phyloP scores from a whole-genome alignment of 257 asterid genomes.

The Rehmannia glutinosa region DNA sequence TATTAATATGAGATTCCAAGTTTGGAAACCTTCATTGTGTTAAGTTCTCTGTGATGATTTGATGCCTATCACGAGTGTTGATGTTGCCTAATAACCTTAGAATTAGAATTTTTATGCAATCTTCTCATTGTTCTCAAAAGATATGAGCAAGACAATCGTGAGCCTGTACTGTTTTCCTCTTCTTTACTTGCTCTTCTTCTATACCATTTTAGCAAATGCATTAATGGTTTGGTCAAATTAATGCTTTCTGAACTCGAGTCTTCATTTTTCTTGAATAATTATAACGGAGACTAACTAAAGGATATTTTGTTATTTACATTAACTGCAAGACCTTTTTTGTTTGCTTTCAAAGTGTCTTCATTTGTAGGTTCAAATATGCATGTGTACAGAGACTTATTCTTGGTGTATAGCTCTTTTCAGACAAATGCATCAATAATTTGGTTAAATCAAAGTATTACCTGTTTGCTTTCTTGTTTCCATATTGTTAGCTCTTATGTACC shows the following conservation, averaged over 20 bases:
- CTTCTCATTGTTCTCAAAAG: not conserved
- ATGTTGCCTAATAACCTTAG: slow-evolving; percentile 8
- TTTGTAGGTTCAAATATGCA: not conserved
- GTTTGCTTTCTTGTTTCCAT: not conserved
- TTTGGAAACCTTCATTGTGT: not conserved
- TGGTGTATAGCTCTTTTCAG: not conserved
- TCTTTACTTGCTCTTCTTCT: too few relatives aligned
- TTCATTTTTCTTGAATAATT: not conserved
- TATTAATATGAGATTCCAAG: not conserved
- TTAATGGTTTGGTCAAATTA: not conserved
- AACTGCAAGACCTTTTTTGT: not conserved
- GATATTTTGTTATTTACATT: not conserved
- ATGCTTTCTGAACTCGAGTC: not conserved
- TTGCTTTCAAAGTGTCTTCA: not conserved
- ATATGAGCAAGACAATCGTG: not conserved
- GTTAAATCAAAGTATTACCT: not conserved
- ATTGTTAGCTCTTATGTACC: not conserved
- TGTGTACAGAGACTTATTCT: not conserved
- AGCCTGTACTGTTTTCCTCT: not conserved
- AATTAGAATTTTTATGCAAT: not conserved
- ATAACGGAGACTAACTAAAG: not conserved
- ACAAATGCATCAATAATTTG: not conserved
- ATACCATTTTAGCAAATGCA: not conserved
- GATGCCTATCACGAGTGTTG: not conserved
- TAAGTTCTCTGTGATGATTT: not conserved